These are phyloP conservation scores for Exophiala spinifera DNA, from an alignment of 2,329 filamentous ascomycete species.

Conservation along the genomic window DNA sequence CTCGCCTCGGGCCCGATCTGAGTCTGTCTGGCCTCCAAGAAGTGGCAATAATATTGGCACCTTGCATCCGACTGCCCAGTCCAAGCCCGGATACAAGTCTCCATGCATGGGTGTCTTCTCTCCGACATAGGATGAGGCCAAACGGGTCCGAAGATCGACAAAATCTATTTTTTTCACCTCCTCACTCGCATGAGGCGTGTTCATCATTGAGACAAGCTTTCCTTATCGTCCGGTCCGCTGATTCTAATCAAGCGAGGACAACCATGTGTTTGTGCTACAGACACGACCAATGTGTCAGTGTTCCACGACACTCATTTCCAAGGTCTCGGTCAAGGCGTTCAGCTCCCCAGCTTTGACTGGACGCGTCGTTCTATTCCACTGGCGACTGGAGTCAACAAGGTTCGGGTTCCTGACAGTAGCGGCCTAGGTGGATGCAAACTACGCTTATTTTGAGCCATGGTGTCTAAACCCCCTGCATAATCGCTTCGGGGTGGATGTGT, in stretches of 20 bases:
- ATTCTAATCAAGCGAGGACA: neutral
- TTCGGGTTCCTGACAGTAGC: slow-evolving; percentile 24
- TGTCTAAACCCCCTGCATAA: slow-evolving; percentile 8
- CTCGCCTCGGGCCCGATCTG: neutral
- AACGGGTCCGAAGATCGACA: neutral
- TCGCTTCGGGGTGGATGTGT: slow-evolving; percentile 1
- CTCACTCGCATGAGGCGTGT: neutral
- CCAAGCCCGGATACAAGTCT: too few relatives aligned
- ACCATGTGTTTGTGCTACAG: neutral
- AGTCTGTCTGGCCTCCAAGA: neutral
- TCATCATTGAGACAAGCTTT: neutral
- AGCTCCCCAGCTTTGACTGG: neutral
- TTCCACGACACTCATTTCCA: neutral
- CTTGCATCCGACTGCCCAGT: too few relatives aligned
- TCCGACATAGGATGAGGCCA: neutral
- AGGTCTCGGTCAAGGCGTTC: neutral
- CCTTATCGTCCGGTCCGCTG: neutral
- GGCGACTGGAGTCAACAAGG: slow-evolving; percentile 1
- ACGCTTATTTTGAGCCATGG: neutral
- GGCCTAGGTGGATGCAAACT: neutral
- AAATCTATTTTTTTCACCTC: neutral
- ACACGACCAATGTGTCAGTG: too few relatives aligned
- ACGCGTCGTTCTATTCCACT: neutral
- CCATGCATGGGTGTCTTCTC: too few relatives aligned
- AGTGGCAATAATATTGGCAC: neutral